Percentiles rank a stretch among this genome's conserved stretches.
These are phyloP conservation scores for Urostyla sp. DNA, from an alignment of 73 alveolate genomes.

Conservation along the genomic window DNA sequence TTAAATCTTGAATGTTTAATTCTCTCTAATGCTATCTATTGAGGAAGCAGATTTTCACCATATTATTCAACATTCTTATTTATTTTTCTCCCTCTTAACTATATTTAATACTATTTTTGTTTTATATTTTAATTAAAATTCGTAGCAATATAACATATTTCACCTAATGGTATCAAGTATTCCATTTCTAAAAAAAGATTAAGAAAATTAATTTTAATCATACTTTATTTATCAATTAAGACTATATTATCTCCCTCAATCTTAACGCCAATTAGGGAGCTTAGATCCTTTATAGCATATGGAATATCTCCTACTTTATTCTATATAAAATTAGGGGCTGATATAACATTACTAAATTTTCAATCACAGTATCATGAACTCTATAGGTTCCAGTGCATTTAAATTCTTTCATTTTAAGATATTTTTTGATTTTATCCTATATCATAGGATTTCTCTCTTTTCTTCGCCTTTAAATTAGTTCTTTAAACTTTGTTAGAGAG, in stretches of 20 bases:
- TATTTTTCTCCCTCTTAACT: conserved; percentile 41
- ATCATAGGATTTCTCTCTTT: conserved; percentile 31
- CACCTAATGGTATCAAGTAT: conserved; percentile 11
- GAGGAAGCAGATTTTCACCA: conserved; percentile 13
- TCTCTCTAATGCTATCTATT: conserved; percentile 12
- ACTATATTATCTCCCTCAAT: conserved; percentile 26
- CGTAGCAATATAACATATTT: conserved; percentile 1
- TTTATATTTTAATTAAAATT: background rate
- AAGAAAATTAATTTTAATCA: background rate
- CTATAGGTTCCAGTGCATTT: conserved; percentile 11
- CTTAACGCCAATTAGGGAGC: background rate
- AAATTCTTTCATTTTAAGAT: background rate
- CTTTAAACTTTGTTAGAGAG: too few relatives aligned
- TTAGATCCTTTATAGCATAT: conserved; percentile 6
- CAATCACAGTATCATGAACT: conserved; percentile 21
- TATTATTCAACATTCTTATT: conserved; percentile 15
- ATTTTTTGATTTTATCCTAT: conserved; percentile 8
- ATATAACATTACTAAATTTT: conserved; percentile 7
- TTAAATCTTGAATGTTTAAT: conserved; percentile 14
- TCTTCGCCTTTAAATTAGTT: background rate
- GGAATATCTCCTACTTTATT: conserved; percentile 46
- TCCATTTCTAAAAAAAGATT: conserved; percentile 24
- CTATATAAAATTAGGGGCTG: background rate
- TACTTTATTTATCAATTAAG: conserved; percentile 31
- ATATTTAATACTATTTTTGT: background rate